Percentiles rank a stretch among this genome's conserved stretches.
Conservation (phyloP, 345 rosid genomes). For the Schrenkiella parvula region DNA sequence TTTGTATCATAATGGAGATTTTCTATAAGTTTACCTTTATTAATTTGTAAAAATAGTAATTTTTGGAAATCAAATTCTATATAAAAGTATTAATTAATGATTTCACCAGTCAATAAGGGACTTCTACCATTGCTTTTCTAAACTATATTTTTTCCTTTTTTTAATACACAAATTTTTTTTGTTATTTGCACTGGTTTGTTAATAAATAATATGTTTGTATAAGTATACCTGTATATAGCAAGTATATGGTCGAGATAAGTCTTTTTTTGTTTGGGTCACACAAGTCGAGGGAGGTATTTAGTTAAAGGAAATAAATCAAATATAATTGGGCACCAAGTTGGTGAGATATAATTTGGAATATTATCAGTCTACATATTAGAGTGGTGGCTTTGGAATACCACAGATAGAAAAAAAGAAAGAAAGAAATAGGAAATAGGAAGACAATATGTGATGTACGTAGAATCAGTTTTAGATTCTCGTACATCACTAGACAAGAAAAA, state of each 20-base stretch:
- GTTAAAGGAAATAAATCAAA: background rate
- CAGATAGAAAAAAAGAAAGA: background rate
- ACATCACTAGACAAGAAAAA: constrained; percentile 25
- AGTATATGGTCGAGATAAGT: background rate
- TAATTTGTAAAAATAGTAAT: too few species aligned
- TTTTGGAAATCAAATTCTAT: too few species aligned
- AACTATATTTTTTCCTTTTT: too few species aligned
- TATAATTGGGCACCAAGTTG: constrained; percentile 18
- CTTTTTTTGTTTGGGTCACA: background rate
- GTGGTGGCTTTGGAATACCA: constrained; percentile 20
- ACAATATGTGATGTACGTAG: constrained; percentile 25
- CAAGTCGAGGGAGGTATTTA: background rate
- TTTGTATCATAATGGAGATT: too few species aligned
- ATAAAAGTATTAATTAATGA: too few species aligned
- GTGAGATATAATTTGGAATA: constrained; percentile 16
- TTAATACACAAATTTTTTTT: background rate
- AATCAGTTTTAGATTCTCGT: constrained; percentile 26
- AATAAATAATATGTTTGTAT: background rate
- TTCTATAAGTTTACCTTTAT: too few species aligned
- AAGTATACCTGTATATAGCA: background rate
- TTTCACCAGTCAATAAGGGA: too few species aligned
- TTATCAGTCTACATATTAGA: background rate
- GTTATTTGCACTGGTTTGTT: background rate
- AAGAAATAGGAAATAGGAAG: background rate
- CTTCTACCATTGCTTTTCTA: too few species aligned